Base-by-base conservation (phyloP, 2,329 filamentous ascomycete species). In the Aspergillus sp. region DNA sequence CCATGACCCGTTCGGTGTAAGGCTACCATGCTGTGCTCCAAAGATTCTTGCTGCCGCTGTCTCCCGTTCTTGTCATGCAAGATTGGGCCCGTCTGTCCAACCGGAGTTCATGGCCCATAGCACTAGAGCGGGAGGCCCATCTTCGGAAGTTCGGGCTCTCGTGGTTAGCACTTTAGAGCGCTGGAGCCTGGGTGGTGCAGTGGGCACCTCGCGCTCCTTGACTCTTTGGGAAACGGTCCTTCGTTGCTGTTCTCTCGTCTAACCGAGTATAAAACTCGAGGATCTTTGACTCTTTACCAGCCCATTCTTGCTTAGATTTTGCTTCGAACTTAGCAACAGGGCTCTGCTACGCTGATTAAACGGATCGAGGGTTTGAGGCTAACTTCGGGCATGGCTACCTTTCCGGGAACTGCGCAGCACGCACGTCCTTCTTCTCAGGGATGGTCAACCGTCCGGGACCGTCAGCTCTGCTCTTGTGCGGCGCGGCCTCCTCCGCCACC, bases 81-180 rank as follows among this genome's bases (percentile, higher is more conserved):
- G 52, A 55, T 56, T 60, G 42, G 22, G 20, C 22, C 19, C 22
- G 30, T 27, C 27, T 40, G 44, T 39, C 61, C 58, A 62, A 62
- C 61, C 61, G 61, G 61, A 57, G 53, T 57, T 54, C 41, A 54
- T 61, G 58, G 58, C 58, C 48, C 33, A 40, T 34, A 39, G 44
- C 55, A 30, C 60, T 58, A 58, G 45, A 52, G 56, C 52, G 46
- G 45, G 51, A 59, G 47, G 42, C 42, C 54, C 56, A 54, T 58
- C 45, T 47, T 60, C 58, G 58, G 58, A 60, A 54, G 50, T 41
- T 60, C 57, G 54, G 58, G 50, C 45, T 58, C 47, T 58, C 24
- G 44, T 52, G 37, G 45, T 56, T 58, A 30, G 39, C 27, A 11
- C 27, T 30, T 2, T 9, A 2, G 8, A 11, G 8, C 15, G 39